A percentile compares a stretch with the other conserved stretches of the same genome.
Conservation (phyloP, 164 flowering plant species). For the Aristolochia contorta region DNA sequence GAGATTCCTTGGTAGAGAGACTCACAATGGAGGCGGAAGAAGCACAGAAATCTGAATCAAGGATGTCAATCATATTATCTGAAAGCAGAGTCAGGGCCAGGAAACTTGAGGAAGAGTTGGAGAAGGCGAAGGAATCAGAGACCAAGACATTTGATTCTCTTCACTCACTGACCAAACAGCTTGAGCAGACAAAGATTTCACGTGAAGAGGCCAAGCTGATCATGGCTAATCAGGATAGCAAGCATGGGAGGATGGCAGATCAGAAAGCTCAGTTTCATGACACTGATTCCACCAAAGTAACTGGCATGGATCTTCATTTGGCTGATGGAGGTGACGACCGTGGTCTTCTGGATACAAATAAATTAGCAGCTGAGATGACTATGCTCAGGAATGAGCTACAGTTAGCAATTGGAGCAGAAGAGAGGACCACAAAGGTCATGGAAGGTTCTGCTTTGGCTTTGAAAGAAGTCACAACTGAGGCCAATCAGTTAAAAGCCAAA, state of each 20-base stretch:
- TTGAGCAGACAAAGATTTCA: constrained; percentile 43
- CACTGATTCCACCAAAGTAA: neutral
- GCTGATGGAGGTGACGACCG: no score
- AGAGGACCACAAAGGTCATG: constrained; percentile 62
- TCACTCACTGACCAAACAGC: constrained; percentile 35
- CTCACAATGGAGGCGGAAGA: constrained; percentile 25
- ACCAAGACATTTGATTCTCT: constrained; percentile 28
- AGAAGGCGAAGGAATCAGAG: constrained; percentile 36
- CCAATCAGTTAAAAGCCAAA: constrained; percentile 40
- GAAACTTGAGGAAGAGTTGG: constrained; percentile 32
- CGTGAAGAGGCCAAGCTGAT: constrained; percentile 52
- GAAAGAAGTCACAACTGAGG: constrained; percentile 59
- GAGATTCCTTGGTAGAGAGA: constrained; percentile 8
- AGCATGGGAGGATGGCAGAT: neutral
- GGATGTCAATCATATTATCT: constrained; percentile 9
- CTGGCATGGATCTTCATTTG: neutral
- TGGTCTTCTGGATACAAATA: neutral
- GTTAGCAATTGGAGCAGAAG: constrained; percentile 60
- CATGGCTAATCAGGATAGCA: constrained; percentile 18
- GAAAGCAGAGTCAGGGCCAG: constrained; percentile 20
- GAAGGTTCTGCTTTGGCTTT: constrained; percentile 71
- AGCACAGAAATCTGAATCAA: constrained; percentile 20
- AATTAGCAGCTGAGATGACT: constrained; percentile 24
- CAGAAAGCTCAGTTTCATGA: no score
- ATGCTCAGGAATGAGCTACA: constrained; percentile 42